Conservation (phyloP, 192 early-diverging fungal genomes). For the Geosiphon pyriformis region DNA sequence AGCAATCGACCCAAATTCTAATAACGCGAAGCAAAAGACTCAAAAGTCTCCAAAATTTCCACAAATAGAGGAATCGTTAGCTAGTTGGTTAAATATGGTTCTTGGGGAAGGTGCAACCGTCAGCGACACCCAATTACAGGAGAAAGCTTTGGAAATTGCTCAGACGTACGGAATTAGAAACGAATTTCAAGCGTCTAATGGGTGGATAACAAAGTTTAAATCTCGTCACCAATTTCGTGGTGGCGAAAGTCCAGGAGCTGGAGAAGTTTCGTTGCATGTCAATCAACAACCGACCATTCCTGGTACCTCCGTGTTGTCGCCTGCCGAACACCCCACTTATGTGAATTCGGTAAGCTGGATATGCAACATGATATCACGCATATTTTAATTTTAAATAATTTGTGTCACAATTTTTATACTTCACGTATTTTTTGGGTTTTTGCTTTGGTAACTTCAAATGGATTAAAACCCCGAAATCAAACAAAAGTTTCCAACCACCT, state of each 20-base stretch:
- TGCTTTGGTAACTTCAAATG: too few relatives aligned
- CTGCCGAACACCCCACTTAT: slow-evolving; percentile 12
- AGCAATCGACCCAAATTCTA: slow-evolving; percentile 22
- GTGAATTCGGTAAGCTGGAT: slow-evolving; percentile 15
- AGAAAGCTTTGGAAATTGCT: slow-evolving; percentile 20
- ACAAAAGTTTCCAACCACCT: not conserved
- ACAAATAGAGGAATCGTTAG: slow-evolving; percentile 18
- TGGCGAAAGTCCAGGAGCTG: not conserved
- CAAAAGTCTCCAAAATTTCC: slow-evolving; percentile 26
- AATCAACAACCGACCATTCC: not conserved
- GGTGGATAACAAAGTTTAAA: slow-evolving; percentile 26
- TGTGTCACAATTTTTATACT: not conserved
- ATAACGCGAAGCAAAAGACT: slow-evolving; percentile 23
- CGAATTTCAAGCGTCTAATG: slow-evolving; percentile 25
- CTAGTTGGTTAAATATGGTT: slow-evolving; percentile 1
- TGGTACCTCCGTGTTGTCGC: slow-evolving; percentile 16
- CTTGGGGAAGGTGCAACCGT: not conserved
- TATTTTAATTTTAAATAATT: too few relatives aligned
- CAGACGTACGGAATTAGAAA: slow-evolving; percentile 19
- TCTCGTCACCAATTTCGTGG: slow-evolving; percentile 14
- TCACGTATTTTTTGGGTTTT: not conserved
- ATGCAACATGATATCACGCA: too few relatives aligned
- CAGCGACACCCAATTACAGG: slow-evolving; percentile 18
- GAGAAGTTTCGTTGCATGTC: slow-evolving; percentile 15
- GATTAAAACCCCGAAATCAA: too few relatives aligned